Percentiles rank a stretch among this genome's conserved stretches.
These are phyloP conservation scores for Bacterosira constricta DNA, from an alignment of 108 stramenopile species.

Conservation along the genomic window DNA sequence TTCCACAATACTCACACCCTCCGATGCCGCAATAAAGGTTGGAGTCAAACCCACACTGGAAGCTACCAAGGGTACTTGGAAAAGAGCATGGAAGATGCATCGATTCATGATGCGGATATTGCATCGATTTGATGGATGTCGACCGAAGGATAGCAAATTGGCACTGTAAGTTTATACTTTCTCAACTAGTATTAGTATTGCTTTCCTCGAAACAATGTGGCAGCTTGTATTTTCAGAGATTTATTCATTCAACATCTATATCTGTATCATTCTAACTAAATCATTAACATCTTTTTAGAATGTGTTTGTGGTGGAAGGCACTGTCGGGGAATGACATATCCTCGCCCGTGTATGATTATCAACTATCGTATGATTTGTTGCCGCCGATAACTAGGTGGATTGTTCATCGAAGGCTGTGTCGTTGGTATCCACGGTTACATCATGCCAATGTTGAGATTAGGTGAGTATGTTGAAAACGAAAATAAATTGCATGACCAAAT, in stretches of 20 bases:
- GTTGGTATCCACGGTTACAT: constrained; percentile 67
- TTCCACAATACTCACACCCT: constrained; percentile 41
- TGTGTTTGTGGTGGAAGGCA: constrained; percentile 81
- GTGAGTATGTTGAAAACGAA: not conserved
- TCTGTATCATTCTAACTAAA: not conserved
- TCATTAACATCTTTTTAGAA: not conserved
- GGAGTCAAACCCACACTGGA: constrained; percentile 46
- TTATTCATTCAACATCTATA: too few species aligned
- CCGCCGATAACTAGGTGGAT: constrained; percentile 59
- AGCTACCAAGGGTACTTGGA: constrained; percentile 54
- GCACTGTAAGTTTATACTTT: constrained; percentile 39
- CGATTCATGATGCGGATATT: constrained; percentile 42
- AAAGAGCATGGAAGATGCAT: constrained; percentile 64
- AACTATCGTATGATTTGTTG: constrained; percentile 68
- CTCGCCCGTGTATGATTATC: constrained; percentile 62
- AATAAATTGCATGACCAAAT: not conserved
- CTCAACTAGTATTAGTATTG: too few species aligned
- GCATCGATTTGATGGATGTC: constrained; percentile 55
- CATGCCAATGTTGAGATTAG: constrained; percentile 77
- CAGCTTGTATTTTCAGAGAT: too few species aligned
- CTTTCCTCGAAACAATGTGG: too few species aligned
- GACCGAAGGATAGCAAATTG: constrained; percentile 54
- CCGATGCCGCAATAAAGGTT: constrained; percentile 31
- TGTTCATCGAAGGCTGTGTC: constrained; percentile 30
- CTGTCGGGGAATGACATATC: constrained; percentile 56